Conservation (phyloP, 805 yeast species). For the Huiozyma sinensis region DNA sequence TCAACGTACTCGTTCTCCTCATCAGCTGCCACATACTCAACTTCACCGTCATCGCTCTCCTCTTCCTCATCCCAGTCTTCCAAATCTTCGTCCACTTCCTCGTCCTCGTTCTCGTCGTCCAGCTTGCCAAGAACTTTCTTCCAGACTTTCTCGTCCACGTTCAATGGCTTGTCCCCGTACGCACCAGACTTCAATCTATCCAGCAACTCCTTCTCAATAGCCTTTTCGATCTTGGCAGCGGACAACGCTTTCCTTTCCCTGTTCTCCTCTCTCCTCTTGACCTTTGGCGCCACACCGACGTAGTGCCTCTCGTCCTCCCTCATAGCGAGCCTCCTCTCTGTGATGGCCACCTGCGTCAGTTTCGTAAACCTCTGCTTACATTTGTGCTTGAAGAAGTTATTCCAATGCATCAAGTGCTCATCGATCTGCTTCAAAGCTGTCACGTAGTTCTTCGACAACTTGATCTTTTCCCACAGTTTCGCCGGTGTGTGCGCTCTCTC, state of each 20-base stretch:
- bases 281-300: conserved; percentile 88
- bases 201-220: conserved; percentile 88
- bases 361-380: conserved; percentile 94
- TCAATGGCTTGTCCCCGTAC: conserved; percentile 94
- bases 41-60: conserved; percentile 58
- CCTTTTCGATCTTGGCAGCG: conserved; percentile 93
- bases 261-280: conserved; percentile 84
- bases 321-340: conserved; percentile 86
- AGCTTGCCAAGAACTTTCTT: conserved; percentile 80
- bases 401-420: conserved; percentile 84
- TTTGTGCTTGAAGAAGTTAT: conserved; percentile 77
- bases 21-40: conserved; percentile 83
- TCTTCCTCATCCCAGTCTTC: conserved; percentile 42
- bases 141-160: conserved; percentile 95
- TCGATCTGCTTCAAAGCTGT: conserved; percentile 86
- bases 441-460: conserved; percentile 77
- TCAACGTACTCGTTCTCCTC: conserved; percentile 86
- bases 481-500: conserved; percentile 96
- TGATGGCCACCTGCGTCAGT: conserved; percentile 87
- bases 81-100: conserved; percentile 31
- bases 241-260: conserved; percentile 94
- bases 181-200: conserved; percentile 96
- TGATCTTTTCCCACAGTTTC: conserved; percentile 89
- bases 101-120: conserved; percentile 53
- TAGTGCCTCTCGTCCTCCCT: conserved; percentile 87